Evolutionary conservation across 495 filamentous ascomycete species (phyloP).

Genomic region (Hypoxylon intermedium): DNA sequence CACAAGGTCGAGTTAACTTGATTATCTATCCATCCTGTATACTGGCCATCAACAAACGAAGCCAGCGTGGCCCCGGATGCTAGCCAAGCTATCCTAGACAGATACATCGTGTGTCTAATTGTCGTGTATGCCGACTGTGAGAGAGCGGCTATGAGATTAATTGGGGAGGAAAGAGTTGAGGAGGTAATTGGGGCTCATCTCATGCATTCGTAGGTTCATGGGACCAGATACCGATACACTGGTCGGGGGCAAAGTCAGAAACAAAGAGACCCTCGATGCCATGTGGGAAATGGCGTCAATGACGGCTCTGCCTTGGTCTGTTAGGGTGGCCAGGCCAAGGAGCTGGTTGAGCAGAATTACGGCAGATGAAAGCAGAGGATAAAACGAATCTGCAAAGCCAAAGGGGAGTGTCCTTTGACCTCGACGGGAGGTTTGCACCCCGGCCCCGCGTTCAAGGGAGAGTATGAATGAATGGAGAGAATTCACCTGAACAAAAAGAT

Average conservation of each 20-base stretch:
- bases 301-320: slow-evolving; percentile 8
- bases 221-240: background rate
- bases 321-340: slow-evolving; percentile 1
- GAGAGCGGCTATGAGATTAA: slow-evolving; percentile 14
- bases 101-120: slow-evolving; percentile 34
- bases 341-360: background rate
- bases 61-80: slow-evolving; percentile 33
- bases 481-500: slow-evolving; percentile 26
- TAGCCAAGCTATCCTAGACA: slow-evolving; percentile 30
- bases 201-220: no score
- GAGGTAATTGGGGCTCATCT: slow-evolving; percentile 27
- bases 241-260: slow-evolving; percentile 11
- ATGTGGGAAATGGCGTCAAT: slow-evolving; percentile 19
- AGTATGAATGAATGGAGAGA: slow-evolving; percentile 3
- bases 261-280: slow-evolving; percentile 14
- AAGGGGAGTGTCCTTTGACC: slow-evolving; percentile 17
- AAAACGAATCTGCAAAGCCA: slow-evolving; percentile 13
- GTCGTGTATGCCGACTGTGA: slow-evolving; percentile 14
- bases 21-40: slow-evolving; percentile 45
- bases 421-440: slow-evolving; percentile 15
- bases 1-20: slow-evolving; percentile 65
- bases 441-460: slow-evolving; percentile 20
- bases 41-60: slow-evolving; percentile 42
- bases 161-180: slow-evolving; percentile 9
- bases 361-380: slow-evolving; percentile 14